Conservation (phyloP, 352 stramenopile genomes). For the Phytophthora boehmeriae region DNA sequence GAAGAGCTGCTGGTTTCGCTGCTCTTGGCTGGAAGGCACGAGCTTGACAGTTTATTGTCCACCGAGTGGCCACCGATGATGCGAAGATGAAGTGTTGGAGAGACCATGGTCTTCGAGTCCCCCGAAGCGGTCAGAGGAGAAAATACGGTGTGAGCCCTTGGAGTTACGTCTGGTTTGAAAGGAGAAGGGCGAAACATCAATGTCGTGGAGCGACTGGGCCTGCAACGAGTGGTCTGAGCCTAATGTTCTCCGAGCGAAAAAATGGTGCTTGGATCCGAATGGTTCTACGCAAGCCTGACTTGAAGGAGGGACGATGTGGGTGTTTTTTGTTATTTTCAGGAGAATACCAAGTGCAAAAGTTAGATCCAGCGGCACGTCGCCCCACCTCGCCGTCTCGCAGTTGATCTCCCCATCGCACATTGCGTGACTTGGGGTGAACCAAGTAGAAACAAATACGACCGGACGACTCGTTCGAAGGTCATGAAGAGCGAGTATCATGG, state of each 20-base stretch:
- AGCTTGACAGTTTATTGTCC: constrained; percentile 31
- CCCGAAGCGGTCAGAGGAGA: constrained; percentile 12
- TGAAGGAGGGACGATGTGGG: too few species aligned
- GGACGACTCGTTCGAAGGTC: not conserved
- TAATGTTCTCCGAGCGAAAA: constrained; percentile 36
- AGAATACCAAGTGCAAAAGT: too few species aligned
- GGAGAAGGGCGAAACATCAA: constrained; percentile 43
- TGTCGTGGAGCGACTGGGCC: constrained; percentile 22
- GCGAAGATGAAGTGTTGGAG: constrained; percentile 37
- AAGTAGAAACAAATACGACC: not conserved
- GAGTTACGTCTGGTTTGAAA: constrained; percentile 1
- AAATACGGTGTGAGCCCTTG: constrained; percentile 9
- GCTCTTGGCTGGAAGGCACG: constrained; percentile 5
- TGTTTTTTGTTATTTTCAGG: too few species aligned
- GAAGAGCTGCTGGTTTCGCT: constrained; percentile 21
- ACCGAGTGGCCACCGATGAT: constrained; percentile 33
- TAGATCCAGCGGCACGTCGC: not conserved
- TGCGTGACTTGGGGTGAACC: not conserved
- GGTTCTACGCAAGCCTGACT: constrained; percentile 1
- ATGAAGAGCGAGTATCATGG: not conserved
- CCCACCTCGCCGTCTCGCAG: constrained; percentile 1
- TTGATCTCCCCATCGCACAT: constrained; percentile 2
- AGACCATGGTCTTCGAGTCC: constrained; percentile 29
- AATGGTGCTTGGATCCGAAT: constrained; percentile 6
- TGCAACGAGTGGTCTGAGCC: constrained; percentile 18